These are phyloP conservation scores for Ascochyta rabiei DNA, from an alignment of 2,329 filamentous ascomycete species.

Conservation along the genomic window DNA sequence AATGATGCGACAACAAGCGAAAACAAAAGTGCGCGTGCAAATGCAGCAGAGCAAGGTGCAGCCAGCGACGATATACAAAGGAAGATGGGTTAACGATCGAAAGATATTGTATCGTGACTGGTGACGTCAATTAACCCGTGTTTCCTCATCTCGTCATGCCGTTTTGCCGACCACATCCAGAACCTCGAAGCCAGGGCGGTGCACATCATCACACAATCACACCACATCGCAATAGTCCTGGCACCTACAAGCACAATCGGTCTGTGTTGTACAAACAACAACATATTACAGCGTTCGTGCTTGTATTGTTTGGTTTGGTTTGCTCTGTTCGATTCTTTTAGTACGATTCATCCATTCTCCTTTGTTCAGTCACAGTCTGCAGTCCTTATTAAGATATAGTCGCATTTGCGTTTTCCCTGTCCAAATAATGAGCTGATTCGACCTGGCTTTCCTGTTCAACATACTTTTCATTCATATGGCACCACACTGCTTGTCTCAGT, in stretches of 20 bases:
- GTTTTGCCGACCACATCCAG: conserved; percentile 1
- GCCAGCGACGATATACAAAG: background rate
- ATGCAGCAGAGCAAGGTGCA: background rate
- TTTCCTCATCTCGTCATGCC: conserved; percentile 10
- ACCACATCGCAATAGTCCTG: background rate
- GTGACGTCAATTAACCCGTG: conserved; percentile 8
- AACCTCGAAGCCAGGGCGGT: background rate
- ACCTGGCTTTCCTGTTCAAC: background rate
- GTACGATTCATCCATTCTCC: background rate
- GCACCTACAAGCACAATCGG: background rate
- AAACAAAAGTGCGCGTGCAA: background rate
- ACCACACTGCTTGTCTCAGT: background rate
- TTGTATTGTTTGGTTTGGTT: too few species aligned
- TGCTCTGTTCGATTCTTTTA: background rate
- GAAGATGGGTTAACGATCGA: conserved; percentile 10
- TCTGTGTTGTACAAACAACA: too few species aligned
- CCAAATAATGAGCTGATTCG: too few species aligned
- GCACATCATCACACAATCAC: conserved; percentile 2
- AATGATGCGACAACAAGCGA: background rate
- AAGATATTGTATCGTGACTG: conserved; percentile 6
- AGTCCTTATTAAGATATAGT: background rate
- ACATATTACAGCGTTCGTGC: too few species aligned
- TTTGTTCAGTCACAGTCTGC: background rate
- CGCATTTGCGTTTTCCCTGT: background rate
- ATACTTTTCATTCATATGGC: background rate